Conservation (phyloP, 2,329 filamentous ascomycete genomes). For the Colletotrichum horii region DNA sequence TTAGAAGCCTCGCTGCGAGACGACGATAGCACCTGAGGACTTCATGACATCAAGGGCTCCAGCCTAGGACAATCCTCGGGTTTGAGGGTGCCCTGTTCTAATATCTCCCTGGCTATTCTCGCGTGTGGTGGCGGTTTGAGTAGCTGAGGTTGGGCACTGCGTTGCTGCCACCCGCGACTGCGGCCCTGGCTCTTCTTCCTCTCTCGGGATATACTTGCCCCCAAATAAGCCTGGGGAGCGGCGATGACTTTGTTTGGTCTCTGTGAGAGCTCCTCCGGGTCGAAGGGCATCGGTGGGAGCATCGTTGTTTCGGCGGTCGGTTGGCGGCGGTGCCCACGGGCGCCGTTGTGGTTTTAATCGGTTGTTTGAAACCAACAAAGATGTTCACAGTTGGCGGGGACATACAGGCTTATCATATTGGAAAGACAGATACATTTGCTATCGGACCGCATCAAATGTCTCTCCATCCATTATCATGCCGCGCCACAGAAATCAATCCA, state of each 20-base stretch:
- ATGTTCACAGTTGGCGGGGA: too few relatives aligned
- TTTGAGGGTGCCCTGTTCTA: slow-evolving; percentile 2
- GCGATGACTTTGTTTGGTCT: slow-evolving; percentile 53
- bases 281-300: slow-evolving; percentile 41
- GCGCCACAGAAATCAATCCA: too few relatives aligned
- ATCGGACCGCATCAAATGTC: too few relatives aligned
- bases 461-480: too few relatives aligned
- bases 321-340: neutral
- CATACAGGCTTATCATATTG: too few relatives aligned
- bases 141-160: neutral
- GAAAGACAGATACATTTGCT: too few relatives aligned
- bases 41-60: too few relatives aligned
- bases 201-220: slow-evolving; percentile 30
- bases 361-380: neutral
- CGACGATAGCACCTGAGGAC: too few relatives aligned
- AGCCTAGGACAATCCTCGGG: neutral
- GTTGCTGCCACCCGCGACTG: slow-evolving; percentile 21
- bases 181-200: slow-evolving; percentile 32
- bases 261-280: slow-evolving; percentile 59
- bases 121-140: neutral
- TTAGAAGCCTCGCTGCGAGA: too few relatives aligned
- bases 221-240: slow-evolving; percentile 47
- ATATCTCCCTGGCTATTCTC: neutral
- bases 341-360: neutral
- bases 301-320: slow-evolving; percentile 14